Evolutionary conservation across 176 grass and related monocot species (phyloP), one percentile per base, ranked within the genome.

Genomic region (Coix lacrymajobi): DNA sequence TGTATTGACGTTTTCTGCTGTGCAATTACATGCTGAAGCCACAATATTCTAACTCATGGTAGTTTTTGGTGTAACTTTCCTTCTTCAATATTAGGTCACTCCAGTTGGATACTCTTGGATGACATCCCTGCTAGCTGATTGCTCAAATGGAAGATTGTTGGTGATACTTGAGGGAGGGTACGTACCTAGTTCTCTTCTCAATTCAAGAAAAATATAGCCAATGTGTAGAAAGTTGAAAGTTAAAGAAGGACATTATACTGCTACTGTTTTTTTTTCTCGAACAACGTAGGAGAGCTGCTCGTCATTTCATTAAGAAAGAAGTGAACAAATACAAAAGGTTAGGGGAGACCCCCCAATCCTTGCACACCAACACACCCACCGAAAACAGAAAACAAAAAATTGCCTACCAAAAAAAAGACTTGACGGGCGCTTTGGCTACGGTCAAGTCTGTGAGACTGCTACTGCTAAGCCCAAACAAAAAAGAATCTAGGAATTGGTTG

Each of bases 91-190:
- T 76, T 76, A 98, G 96, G 91, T 98, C 25, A 98, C 96, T 46
- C 96, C 96, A 66, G 58, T 34, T 79, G 96, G 93, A 54, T 98
- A 95, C 80, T 90, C 96, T 88, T 81, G 54, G 67, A 98, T 98
- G 96, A 82, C 93, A 39, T 71, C 88, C 71, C 90, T 98, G 91
- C 79, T 98, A 83, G 85, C 83, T 90, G 37, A 49, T 86, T 83
- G 85, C 36, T 88, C 92, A 73, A 37, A 87, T 48, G 92, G 96
- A 75, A 98, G 81, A 81, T 86, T 98, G 79, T 86, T 98, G 91
- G 85, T 98, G 81, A 89, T 98, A 85, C 93, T 98, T 75, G 96
- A 98, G 87, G 96, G 92, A 93, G 96, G 96, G 96, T 98, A 77
- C 0, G 88, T 80, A 73, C 39, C 36, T 84, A 33, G 26, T 36